Evolutionary conservation across 345 rosid species (phyloP).

Genomic region (Alliaria petiolata): DNA sequence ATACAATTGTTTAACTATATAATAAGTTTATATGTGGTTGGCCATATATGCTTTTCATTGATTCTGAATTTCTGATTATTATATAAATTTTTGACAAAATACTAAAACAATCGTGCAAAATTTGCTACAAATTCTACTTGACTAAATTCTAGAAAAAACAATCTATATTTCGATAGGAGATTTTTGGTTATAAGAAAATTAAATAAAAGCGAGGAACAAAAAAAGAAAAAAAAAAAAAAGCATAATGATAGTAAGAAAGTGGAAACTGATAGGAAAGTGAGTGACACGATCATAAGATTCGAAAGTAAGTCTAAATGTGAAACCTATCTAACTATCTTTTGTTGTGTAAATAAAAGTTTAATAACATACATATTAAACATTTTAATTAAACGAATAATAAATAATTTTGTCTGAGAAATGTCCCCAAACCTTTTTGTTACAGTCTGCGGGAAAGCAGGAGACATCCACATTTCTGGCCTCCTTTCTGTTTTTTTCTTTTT

Average conservation of each 20-base stretch:
- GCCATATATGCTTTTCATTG: not conserved
- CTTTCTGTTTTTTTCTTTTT: conserved; percentile 5
- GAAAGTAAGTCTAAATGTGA: conserved; percentile 19
- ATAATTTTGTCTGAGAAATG: conserved; percentile 28
- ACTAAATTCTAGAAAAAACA: not conserved
- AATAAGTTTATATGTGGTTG: not conserved
- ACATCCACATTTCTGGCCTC: conserved; percentile 32
- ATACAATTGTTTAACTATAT: too few relatives aligned
- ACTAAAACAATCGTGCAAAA: not conserved
- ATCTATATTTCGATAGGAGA: not conserved
- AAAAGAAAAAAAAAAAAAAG: not conserved
- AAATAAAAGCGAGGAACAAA: too few relatives aligned
- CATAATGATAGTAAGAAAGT: conserved; percentile 17
- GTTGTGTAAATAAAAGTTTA: not conserved
- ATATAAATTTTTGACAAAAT: not conserved
- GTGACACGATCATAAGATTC: conserved; percentile 18
- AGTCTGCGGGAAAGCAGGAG: conserved; percentile 36
- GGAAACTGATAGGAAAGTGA: conserved; percentile 9
- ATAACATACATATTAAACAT: not conserved
- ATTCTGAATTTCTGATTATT: not conserved
- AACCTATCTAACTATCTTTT: conserved; percentile 7
- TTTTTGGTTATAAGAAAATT: not conserved
- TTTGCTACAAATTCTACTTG: not conserved
- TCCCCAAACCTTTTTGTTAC: conserved; percentile 16
- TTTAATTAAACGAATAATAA: not conserved